A percentile compares a stretch with the other conserved stretches of the same genome.
Evolutionary conservation across 768 basidiomycete genomes (phyloP).

Genomic region (Royoungia palumana): DNA sequence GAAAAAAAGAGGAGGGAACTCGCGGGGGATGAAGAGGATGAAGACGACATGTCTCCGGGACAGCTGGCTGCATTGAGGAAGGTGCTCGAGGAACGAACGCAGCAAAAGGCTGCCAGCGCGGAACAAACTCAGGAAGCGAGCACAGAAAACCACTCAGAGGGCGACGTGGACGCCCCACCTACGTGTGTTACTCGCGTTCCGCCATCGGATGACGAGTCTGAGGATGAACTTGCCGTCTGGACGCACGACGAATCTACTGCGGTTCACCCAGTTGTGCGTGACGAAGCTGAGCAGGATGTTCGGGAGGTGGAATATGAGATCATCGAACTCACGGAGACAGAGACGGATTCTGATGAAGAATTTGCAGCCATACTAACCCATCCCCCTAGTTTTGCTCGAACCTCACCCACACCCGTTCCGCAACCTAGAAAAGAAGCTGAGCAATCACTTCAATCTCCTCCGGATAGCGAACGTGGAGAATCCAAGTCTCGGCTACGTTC

Average conservation of each 20-base stretch:
- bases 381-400: slow-evolving; percentile 15
- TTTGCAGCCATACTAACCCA: slow-evolving; percentile 26
- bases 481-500: slow-evolving; percentile 9
- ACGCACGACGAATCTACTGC: slow-evolving; percentile 40
- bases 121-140: slow-evolving; percentile 5
- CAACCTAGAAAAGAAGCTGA: slow-evolving; percentile 1
- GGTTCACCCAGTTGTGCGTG: slow-evolving; percentile 30
- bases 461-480: slow-evolving; percentile 13
- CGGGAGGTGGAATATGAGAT: slow-evolving; percentile 18
- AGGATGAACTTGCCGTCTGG: slow-evolving; percentile 48
- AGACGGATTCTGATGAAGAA: slow-evolving; percentile 30
- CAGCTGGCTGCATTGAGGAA: slow-evolving; percentile 13
- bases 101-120: slow-evolving; percentile 4
- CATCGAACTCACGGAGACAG: slow-evolving; percentile 25
- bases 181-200: slow-evolving; percentile 7
- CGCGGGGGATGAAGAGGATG: slow-evolving; percentile 26
- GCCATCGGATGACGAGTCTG: slow-evolving; percentile 35
- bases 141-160: slow-evolving; percentile 1
- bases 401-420: slow-evolving; percentile 5
- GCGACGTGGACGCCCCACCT: slow-evolving; percentile 15
- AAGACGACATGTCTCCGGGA: slow-evolving; percentile 23
- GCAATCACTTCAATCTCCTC: slow-evolving; percentile 14
- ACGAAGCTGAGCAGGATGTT: slow-evolving; percentile 14
- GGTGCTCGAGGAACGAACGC: slow-evolving; percentile 12
- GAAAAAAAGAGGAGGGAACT: slow-evolving; percentile 51